phyloP scores from a whole-genome alignment of 2,329 filamentous ascomycete genomes.

The Tolypocladium amazonense region DNA sequence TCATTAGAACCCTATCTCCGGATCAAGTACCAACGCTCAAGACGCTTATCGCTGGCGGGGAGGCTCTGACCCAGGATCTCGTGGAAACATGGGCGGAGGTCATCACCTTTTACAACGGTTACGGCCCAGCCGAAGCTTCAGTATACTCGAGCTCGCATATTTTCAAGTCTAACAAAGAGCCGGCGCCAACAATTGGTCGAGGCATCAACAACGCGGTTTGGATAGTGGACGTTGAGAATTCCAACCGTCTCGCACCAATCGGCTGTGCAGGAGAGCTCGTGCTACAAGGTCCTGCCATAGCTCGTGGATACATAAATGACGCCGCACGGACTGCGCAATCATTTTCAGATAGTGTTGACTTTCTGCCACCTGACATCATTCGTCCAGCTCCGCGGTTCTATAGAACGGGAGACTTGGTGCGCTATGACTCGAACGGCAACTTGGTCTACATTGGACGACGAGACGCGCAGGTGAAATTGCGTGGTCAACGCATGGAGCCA shows the following conservation, averaged over 20 bases:
- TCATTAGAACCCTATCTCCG: slow-evolving; percentile 7
- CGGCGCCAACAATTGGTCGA: slow-evolving; percentile 4
- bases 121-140: slow-evolving; percentile 9
- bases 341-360: slow-evolving; percentile 1
- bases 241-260: neutral
- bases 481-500: slow-evolving; percentile 11
- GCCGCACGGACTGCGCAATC: slow-evolving; percentile 1
- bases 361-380: slow-evolving; percentile 13
- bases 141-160: slow-evolving; percentile 5
- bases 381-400: slow-evolving; percentile 2
- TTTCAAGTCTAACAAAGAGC: slow-evolving; percentile 3
- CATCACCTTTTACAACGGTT: slow-evolving; percentile 6
- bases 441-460: slow-evolving; percentile 1
- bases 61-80: slow-evolving; percentile 2
- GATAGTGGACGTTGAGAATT: slow-evolving; percentile 2
- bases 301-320: slow-evolving; percentile 29
- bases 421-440: neutral
- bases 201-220: slow-evolving; percentile 4
- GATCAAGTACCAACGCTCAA: slow-evolving; percentile 5
- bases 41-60: slow-evolving; percentile 5
- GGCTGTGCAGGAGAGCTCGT: slow-evolving; percentile 5
- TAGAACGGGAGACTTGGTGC: slow-evolving; percentile 6
- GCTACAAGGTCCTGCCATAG: slow-evolving; percentile 23
- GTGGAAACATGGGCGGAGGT: slow-evolving; percentile 7
- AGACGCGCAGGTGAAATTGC: slow-evolving; percentile 7